Base-by-base conservation (phyloP, 805 yeast genomes). In the Sporopachydermia lactativora region DNA sequence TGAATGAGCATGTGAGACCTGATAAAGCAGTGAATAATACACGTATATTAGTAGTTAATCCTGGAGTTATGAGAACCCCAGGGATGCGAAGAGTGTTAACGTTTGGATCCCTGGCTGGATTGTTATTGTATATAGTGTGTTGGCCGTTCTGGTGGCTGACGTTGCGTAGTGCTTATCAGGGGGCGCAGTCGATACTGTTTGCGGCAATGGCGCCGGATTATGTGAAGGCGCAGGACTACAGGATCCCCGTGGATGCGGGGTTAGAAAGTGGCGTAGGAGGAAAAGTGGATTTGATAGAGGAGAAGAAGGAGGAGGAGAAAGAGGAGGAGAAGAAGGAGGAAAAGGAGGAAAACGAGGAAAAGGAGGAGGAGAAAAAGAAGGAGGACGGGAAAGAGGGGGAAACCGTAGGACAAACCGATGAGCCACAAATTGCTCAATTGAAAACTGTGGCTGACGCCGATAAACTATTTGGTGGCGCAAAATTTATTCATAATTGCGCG, bases 61-160 rank as follows among this genome's bases (percentile, higher is more conserved):
- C 99, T 0, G 98, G 98, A 1, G 50, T 88, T 28, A 82, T 84
- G 81, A 70, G 97, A 49, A 76, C 95, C 2, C 83, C 95, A 2
- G 75, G 94, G 17, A 77, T 89, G 34, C 75, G 92, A 49, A 70
- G 96, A 42, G 73, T 78, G 28, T 43, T 85, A 3, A 75, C 92
- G 15, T 70, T 82, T 60, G 96, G 97, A 1, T 65, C 83, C 0
- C 49, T 89, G 2, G 50, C 65, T 48, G 78, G 84, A 2, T 58
- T 81, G 28, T 45, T 86, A 3, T 5, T 84, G 0, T 77, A 89
- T 52, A 45, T 86, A 19, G 4, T 86, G 2, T 42, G 80, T 36
- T 82, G 79, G 63, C 98, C 98, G 5, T 39, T 92, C 0, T 74
- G 85, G 70, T 89, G 85, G 78, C 51, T 92, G 14, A 66, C 88